Percentiles rank a stretch among this genome's conserved stretches.
Conservation (phyloP, 768 basidiomycete species). For the Lyophyllum shimeji region DNA sequence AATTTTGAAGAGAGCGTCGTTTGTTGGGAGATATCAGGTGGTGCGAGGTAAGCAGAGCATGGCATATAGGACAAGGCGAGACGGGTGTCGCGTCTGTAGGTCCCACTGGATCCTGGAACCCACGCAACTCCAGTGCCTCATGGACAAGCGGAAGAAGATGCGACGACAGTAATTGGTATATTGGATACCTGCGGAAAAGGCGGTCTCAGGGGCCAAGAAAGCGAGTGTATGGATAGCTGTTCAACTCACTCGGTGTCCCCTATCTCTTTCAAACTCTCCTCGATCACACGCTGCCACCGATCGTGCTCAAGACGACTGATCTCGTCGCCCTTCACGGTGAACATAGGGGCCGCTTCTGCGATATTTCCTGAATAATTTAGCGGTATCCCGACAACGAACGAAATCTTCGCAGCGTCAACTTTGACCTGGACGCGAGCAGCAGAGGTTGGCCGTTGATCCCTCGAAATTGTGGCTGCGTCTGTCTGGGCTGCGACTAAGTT, state of each 20-base stretch:
- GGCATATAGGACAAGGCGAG: conserved; percentile 32
- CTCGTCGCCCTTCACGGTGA: conserved; percentile 47
- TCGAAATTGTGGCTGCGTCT: conserved; percentile 10
- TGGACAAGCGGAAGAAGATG: conserved; percentile 60
- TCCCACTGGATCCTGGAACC: not conserved
- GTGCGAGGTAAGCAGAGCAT: conserved; percentile 72
- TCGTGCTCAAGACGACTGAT: conserved; percentile 49
- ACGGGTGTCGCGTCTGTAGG: not conserved
- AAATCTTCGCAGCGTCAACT: conserved; percentile 24
- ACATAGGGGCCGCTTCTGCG: conserved; percentile 11
- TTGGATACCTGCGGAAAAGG: conserved; percentile 47
- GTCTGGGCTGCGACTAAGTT: not conserved
- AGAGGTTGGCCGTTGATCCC: conserved; percentile 12
- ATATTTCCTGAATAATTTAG: conserved; percentile 11
- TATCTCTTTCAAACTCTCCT: conserved; percentile 35
- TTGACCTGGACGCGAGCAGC: conserved; percentile 36
- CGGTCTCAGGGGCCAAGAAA: not conserved
- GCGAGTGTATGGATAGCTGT: not conserved
- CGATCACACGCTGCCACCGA: conserved; percentile 43
- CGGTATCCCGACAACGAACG: conserved; percentile 35
- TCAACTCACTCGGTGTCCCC: conserved; percentile 30
- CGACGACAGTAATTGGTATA: conserved; percentile 57
- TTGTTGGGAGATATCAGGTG: conserved; percentile 67
- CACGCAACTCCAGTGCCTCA: conserved; percentile 25
- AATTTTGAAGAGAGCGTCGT: conserved; percentile 53